phyloP scores from a whole-genome alignment of 1,284 basidiomycete genomes.

The Caloboletus inedulis region DNA sequence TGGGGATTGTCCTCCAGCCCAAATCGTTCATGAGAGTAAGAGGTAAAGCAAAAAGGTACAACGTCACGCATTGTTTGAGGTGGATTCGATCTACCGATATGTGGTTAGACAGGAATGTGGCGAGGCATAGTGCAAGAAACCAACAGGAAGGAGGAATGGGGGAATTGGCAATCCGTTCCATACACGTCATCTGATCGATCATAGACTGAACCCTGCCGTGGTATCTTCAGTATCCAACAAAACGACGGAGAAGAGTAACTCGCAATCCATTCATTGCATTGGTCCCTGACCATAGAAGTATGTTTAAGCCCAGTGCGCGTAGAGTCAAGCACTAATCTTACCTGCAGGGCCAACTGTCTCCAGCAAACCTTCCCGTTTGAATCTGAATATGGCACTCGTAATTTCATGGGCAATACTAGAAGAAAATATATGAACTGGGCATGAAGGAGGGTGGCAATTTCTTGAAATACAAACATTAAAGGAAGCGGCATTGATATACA shows the following conservation, averaged over 20 bases:
- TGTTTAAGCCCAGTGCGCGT: not conserved
- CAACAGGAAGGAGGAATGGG: constrained; percentile 75
- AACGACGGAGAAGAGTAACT: constrained; percentile 18
- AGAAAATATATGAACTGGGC: not conserved
- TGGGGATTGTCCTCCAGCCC: constrained; percentile 78
- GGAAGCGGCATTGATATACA: constrained; percentile 66
- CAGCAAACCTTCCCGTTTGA: constrained; percentile 73
- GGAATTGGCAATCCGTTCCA: constrained; percentile 85
- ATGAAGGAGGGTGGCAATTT: not conserved
- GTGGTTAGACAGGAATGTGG: constrained; percentile 1
- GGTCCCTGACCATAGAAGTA: constrained; percentile 40
- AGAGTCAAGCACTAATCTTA: constrained; percentile 29
- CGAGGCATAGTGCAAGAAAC: constrained; percentile 18
- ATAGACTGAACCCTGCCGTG: constrained; percentile 63
- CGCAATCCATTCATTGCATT: constrained; percentile 73
- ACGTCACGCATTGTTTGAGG: constrained; percentile 88
- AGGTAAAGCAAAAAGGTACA: constrained; percentile 85
- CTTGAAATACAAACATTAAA: constrained; percentile 53
- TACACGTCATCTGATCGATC: constrained; percentile 78
- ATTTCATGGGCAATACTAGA: constrained; percentile 78
- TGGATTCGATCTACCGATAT: constrained; percentile 68
- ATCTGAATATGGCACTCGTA: constrained; percentile 62
- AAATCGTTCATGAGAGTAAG: constrained; percentile 78
- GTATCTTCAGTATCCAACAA: constrained; percentile 12
- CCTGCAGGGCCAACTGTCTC: constrained; percentile 85